Evolutionary conservation across 2,329 filamentous ascomycete species (phyloP), one percentile per base, ranked within the genome.

Genomic region (Diaporthe longicolla): DNA sequence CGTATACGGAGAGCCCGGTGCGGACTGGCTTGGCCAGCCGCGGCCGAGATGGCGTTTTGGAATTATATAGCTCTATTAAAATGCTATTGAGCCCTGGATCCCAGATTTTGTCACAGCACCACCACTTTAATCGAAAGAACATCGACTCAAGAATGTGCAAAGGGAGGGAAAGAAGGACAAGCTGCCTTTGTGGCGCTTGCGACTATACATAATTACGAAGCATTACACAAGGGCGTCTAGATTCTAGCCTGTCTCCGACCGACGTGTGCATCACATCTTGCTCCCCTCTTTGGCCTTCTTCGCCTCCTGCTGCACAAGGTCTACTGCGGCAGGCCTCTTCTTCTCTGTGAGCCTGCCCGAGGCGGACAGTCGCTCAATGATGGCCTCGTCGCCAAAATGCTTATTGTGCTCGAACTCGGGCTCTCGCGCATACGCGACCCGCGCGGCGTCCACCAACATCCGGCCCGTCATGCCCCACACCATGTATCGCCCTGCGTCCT

Each of bases 381-480:
- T 82, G 7, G 80, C 79, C 79, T 88, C 85, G 77, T 91, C 89
- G 7, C 89, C 89, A 78, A 85, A 87, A 70, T 85, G 83, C 4
- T 80, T 78, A 71, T 90, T 90, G 77, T 90, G 88, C 85, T 97
- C 94, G 82, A 98, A 97, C 81, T 95, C 93, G 5, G 96, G 96
- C 80, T 94, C 91, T 83, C 93, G 89, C 2, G 85, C 93, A 81
- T 97, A 98, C 26, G 95, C 96, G 24, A 97, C 88, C 76, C 94
- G 88, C 45, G 96, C 95, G 6, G 93, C 93, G 83, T 98, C 96
- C 7, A 98, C 94, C 71, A 98, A 82, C 71, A 98, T 96, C 70
- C 95, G 87, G 3, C 95, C 96, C 70, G 96, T 98, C 94, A 98
- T 96, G 21, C 96, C 96, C 89, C 95, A 98, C 6, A 98, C 95